A percentile compares a stretch with the other conserved stretches of the same genome.
phyloP scores from a whole-genome alignment of 371 early-diverging fungal genomes.

The Apophysomyces trapeziformis region DNA sequence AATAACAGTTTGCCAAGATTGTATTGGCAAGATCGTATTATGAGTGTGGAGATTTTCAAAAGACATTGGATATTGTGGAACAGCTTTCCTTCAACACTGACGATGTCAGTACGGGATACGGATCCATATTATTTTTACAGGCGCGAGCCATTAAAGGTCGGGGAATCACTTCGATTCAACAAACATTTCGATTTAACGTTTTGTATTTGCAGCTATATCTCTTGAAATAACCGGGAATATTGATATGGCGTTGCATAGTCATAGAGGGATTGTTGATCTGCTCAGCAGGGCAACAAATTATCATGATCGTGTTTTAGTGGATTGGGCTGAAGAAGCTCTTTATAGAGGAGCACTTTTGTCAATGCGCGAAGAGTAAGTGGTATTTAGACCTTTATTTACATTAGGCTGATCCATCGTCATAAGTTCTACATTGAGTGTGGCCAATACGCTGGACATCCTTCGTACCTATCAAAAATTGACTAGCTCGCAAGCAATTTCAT shows the following conservation, averaged over 20 bases:
- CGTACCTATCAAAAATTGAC: constrained; percentile 58
- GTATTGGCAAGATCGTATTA: constrained; percentile 45
- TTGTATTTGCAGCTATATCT: constrained; percentile 40
- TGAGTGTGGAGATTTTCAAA: constrained; percentile 39
- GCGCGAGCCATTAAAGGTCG: constrained; percentile 60
- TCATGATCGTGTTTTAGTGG: constrained; percentile 51
- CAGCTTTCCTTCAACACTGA: constrained; percentile 34
- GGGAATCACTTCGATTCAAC: background rate
- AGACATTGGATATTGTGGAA: constrained; percentile 36
- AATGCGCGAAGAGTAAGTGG: constrained; percentile 52
- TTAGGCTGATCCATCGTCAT: constrained; percentile 8
- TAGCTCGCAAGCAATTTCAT: constrained; percentile 41
- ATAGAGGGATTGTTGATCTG: constrained; percentile 50
- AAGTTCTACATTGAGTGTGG: constrained; percentile 14
- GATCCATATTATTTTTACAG: constrained; percentile 52
- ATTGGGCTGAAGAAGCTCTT: constrained; percentile 75
- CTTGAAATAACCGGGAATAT: constrained; percentile 57
- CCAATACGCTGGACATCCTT: constrained; percentile 47
- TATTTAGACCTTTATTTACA: constrained; percentile 10
- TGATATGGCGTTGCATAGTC: constrained; percentile 50
- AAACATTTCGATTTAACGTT: background rate
- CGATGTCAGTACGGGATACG: constrained; percentile 53
- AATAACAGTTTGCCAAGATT: constrained; percentile 42
- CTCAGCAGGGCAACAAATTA: constrained; percentile 40
- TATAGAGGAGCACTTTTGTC: constrained; percentile 66